Evolutionary conservation across 306 rosid genomes (phyloP), one percentile per base, ranked within the genome.

Genomic region (Vachellia collinsii): DNA sequence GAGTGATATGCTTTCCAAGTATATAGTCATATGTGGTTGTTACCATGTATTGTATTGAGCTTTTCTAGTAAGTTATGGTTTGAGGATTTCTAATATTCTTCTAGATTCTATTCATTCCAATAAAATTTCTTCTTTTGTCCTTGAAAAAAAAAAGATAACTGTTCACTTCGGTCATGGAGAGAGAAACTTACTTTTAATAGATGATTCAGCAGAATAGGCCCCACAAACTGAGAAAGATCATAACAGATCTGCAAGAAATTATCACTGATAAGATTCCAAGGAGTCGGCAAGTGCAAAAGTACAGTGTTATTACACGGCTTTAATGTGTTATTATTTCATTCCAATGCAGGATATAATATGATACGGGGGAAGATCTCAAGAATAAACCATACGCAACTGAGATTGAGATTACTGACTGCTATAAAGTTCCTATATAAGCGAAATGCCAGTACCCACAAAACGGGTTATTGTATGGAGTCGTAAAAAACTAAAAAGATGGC

Each of bases 181-280:
- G 56, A 85, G 74, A 75, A 51, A 73, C 89, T 53, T 81, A 91
- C 98, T 90, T 83, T 79, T 74, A 94, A 86, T 48, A 94, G 92
- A 82, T 80, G 84, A 76, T 84, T 92, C 90, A 94, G 82, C 67
- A 94, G 34, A 76, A 90, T 43, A 13, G 98, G 97, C 73, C 98
- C 93, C 41, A 62, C 86, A 80, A 94, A 94, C 71, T 91, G 97
- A 72, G 94, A 90, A 78, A 92, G 93, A 82, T 94, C 97, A 75
- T 82, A 41, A 63, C 91, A 90, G 67, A 94, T 88, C 98, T 94
- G 90, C 87, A 79, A 82, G 72, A 47, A 78, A 81, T 79, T 44
- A 74, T 71, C 20, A 77, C 46, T 47, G 82, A 77, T 17, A 77
- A 54, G 80, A 42, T 84, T 69, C 70, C 63, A 11, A 37, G 46